Evolutionary conservation across 2,329 filamentous ascomycete genomes (phyloP), one percentile per base, ranked within the genome.

Genomic region (Aquanectria penicillioides): DNA sequence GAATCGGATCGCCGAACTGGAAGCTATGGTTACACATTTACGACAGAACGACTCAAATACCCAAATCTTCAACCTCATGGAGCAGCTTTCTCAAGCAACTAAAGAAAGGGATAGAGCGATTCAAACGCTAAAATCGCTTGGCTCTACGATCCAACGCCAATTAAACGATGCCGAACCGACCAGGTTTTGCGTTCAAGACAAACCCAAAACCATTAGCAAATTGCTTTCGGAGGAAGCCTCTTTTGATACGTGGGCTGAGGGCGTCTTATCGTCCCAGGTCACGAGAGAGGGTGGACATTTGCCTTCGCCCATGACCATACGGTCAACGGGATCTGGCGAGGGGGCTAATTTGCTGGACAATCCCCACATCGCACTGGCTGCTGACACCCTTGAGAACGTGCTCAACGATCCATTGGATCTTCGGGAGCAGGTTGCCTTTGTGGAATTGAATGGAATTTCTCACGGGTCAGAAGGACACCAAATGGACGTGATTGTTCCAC

Each of bases 1-100:
- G 55, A 71, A 63, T 29, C 71, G 72, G 28, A 73, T 74, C 37
- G 63, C 70, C 9, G 65, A 73, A 25, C 65, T 74, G 2, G 72
- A 74, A 51, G 64, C 63, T 17, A 68, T 68, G 57, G 69, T 74
- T 29, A 66, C 71, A 11, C 63, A 64, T 1, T 48, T 73, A 4
- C 61, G 61, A 22, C 58, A 67, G 7, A 58, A 67, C 41, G 65
- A 73, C 38, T 61, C 70, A 29, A 71, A 61, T 29, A 29, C 67
- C 9, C 65, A 70, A 17, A 47, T 70, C 15, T 61, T 63, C 6
- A 47, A 56, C 3, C 55, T 72, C 41, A 68, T 70, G 63, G 69
- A 71, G 7, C 67, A 69, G 47, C 60, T 73, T 6, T 54, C 62
- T 18, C 40, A 59, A 5, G 64, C 71, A 17, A 72, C 65, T 12